These are phyloP conservation scores for Mrakiaceae sp. DNA, from an alignment of 1,284 basidiomycete genomes.

Conservation along the genomic window DNA sequence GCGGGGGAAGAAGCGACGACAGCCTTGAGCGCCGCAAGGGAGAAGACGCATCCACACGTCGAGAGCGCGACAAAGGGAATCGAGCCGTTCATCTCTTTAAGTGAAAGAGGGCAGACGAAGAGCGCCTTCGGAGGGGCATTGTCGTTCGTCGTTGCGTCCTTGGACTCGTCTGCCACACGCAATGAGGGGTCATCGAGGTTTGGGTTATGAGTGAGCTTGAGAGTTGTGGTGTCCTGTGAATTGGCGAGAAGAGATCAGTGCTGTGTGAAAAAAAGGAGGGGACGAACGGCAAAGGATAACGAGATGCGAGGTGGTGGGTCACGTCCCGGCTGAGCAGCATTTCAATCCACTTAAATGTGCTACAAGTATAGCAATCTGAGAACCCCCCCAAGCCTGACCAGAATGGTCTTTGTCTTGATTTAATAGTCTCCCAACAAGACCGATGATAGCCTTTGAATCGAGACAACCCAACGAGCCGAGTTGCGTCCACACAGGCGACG, in stretches of 20 bases:
- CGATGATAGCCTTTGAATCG: neutral
- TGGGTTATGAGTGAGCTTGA: conserved; percentile 66
- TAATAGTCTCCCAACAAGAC: no score
- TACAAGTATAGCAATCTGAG: no score
- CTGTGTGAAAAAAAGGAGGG: no score
- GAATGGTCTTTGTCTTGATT: no score
- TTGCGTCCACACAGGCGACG: neutral
- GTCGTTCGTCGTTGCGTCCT: conserved; percentile 30
- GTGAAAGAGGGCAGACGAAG: conserved; percentile 77
- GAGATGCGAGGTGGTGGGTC: neutral
- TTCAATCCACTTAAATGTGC: no score
- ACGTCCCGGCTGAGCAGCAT: no score
- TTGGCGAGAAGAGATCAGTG: no score
- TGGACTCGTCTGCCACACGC: neutral
- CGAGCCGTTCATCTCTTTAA: conserved; percentile 86
- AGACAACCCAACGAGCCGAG: neutral
- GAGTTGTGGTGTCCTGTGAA: conserved; percentile 62
- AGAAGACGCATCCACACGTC: conserved; percentile 82
- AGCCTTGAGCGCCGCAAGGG: conserved; percentile 58
- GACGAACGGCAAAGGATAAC: neutral
- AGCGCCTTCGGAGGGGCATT: conserved; percentile 43
- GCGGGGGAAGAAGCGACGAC: conserved; percentile 30
- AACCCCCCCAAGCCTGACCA: no score
- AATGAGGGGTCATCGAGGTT: conserved; percentile 22
- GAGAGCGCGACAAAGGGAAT: conserved; percentile 75